phyloP scores from a whole-genome alignment of 116 monocot species.

The Iris pallida region DNA sequence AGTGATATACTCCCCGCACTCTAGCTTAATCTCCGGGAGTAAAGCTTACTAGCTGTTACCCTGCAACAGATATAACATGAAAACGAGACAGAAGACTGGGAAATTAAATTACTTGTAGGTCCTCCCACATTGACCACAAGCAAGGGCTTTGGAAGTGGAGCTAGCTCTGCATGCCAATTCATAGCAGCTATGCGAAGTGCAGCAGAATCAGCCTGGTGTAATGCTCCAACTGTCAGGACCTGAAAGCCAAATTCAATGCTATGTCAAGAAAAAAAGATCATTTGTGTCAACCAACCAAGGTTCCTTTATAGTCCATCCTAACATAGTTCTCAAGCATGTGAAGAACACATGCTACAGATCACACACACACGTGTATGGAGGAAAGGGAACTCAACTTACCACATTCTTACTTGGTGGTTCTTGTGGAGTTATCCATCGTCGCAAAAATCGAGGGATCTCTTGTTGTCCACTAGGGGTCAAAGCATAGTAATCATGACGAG shows the following conservation, averaged over 20 bases:
- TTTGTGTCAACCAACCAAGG: no score
- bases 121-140: conserved; percentile 96
- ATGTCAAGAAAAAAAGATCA: no score
- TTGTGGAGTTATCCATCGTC: conserved; percentile 74
- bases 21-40: not conserved
- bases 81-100: not conserved
- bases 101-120: conserved; percentile 65
- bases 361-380: not conserved
- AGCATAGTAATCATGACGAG: conserved; percentile 90
- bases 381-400: conserved; percentile 56
- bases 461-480: conserved; percentile 75
- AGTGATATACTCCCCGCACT: no score
- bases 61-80: not conserved
- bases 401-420: conserved; percentile 84
- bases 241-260: conserved; percentile 23
- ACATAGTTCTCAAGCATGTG: no score
- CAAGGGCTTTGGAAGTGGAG: conserved; percentile 86
- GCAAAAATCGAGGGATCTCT: conserved; percentile 66
- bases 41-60: not conserved
- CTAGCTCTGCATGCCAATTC: conserved; percentile 89
- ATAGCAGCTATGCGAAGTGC: conserved; percentile 70
- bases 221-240: conserved; percentile 83
- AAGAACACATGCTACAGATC: no score
- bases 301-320: no score
- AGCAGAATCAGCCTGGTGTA: conserved; percentile 86